Base-by-base conservation (phyloP, 345 rosid species). In the Eucalyptus cladocalyx region DNA sequence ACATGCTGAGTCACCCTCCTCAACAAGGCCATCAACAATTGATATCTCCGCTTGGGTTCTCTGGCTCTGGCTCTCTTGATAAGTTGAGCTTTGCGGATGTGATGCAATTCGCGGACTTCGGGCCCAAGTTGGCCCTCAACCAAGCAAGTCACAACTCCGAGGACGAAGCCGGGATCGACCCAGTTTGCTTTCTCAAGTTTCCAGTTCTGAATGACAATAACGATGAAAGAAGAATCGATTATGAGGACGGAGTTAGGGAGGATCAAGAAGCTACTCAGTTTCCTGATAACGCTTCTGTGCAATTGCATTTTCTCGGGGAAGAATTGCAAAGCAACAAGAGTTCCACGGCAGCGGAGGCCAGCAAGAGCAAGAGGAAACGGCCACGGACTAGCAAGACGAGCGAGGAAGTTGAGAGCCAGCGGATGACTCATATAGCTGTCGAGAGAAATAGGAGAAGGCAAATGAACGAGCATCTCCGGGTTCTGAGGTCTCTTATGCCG, bases 401-500 rank as follows among this genome's bases (percentile, higher is more conserved):
- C 56, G 97, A 97, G 90, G 99, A 97, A 91, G 99, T 96, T 7
- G 99, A 97, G 89, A 98, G 96, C 94, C 99, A 98, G 87, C 48
- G 99, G 72, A 96, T 96, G 98, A 95, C 97, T 87, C 99, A 97
- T 87, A 98, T 98, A 24, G 99, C 99, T 0, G 99, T 98, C 2
- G 99, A 96, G 89, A 93, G 99, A 87, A 96, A 97, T 89, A 89
- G 99, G 56, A 93, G 99, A 90, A 95, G 95, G 94, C 99, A 97
- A 90, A 98, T 98, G 99, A 98, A 98, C 87, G 99, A 97, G 67
- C 97, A 98, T 94, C 97, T 98, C 87, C 94, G 96, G 42, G 98
- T 97, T 80, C 89, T 98, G 87, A 95, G 98, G 85, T 94, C 99
- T 91, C 97, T 98, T 92, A 98, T 97, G 99, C 99, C 99, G 6